Conservation (phyloP, 1,139 yeast genomes). For the Entelexis sorbosivorans region DNA sequence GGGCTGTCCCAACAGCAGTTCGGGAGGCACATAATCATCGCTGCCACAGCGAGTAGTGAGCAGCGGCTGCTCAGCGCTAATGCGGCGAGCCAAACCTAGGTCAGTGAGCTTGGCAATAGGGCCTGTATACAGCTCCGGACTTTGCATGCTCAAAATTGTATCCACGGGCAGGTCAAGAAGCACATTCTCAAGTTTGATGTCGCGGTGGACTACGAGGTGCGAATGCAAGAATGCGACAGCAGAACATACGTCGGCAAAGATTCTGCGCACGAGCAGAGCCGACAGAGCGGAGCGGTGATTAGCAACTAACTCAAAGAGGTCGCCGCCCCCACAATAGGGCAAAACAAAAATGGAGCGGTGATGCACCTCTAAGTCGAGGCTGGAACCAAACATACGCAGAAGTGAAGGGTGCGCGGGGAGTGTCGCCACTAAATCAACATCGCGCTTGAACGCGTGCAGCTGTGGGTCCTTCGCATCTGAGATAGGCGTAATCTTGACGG, state of each 20-base stretch:
- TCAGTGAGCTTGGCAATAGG: conserved; percentile 64
- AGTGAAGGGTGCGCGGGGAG: conserved; percentile 36
- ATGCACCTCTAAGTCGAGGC: conserved; percentile 24
- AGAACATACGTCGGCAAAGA: conserved; percentile 55
- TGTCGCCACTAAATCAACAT: conserved; percentile 48
- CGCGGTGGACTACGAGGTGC: conserved; percentile 52
- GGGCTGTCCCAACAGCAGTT: conserved; percentile 73
- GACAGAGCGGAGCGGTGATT: conserved; percentile 33
- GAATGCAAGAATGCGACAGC: conserved; percentile 69
- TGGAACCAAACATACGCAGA: conserved; percentile 34
- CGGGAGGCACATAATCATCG: conserved; percentile 92
- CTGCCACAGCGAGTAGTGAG: conserved; percentile 87
- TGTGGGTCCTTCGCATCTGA: conserved; percentile 28
- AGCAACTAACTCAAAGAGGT: conserved; percentile 54
- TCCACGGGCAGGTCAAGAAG: conserved; percentile 39
- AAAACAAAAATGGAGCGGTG: conserved; percentile 44
- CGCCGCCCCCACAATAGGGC: conserved; percentile 78
- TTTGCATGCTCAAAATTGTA: conserved; percentile 28
- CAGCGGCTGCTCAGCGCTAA: conserved; percentile 48
- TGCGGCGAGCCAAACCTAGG: conserved; percentile 70
- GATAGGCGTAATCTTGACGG: conserved; percentile 32
- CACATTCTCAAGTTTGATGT: conserved; percentile 42
- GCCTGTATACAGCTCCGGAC: conserved; percentile 9
- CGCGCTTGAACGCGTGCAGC: conserved; percentile 56
- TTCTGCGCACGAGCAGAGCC: conserved; percentile 43